A percentile compares a stretch with the other conserved stretches of the same genome.
Conservation (phyloP, 306 rosid species). For the Prosopis cineraria region DNA sequence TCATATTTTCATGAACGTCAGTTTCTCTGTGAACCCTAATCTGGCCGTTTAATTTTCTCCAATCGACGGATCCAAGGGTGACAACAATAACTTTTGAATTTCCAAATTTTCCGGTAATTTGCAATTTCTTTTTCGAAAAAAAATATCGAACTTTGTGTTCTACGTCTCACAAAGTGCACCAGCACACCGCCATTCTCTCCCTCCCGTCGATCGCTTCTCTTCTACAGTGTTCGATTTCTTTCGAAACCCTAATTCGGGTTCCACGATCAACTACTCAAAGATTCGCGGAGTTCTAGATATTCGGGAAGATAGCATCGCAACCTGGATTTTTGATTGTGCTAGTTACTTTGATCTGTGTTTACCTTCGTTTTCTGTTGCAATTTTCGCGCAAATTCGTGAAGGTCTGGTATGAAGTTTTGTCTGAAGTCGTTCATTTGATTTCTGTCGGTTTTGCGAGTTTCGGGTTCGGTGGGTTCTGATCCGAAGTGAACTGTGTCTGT, state of each 20-base stretch:
- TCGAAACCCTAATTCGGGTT: conserved; percentile 46
- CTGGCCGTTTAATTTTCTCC: background rate
- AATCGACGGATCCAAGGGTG: background rate
- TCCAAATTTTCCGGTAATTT: background rate
- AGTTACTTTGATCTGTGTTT: background rate
- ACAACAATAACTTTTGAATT: background rate
- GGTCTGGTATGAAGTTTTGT: background rate
- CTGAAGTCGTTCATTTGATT: background rate
- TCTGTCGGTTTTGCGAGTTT: background rate
- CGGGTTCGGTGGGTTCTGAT: conserved; percentile 27
- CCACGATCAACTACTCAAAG: conserved; percentile 30
- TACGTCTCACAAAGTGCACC: conserved; percentile 36
- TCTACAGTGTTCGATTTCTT: conserved; percentile 34
- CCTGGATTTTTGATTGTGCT: background rate
- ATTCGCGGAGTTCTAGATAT: background rate
- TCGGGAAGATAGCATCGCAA: background rate
- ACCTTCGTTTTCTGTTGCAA: background rate
- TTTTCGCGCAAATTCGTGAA: conserved; percentile 17
- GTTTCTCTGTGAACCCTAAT: background rate
- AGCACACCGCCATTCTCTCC: background rate
- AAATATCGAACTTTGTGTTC: conserved; percentile 9
- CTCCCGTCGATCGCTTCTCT: conserved; percentile 1
- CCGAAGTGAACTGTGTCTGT: background rate
- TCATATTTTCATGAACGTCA: background rate
- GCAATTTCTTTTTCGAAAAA: background rate